Evolutionary conservation across 208 protist species (phyloP).

Genomic region (Balamuthia mandrillaris): DNA sequence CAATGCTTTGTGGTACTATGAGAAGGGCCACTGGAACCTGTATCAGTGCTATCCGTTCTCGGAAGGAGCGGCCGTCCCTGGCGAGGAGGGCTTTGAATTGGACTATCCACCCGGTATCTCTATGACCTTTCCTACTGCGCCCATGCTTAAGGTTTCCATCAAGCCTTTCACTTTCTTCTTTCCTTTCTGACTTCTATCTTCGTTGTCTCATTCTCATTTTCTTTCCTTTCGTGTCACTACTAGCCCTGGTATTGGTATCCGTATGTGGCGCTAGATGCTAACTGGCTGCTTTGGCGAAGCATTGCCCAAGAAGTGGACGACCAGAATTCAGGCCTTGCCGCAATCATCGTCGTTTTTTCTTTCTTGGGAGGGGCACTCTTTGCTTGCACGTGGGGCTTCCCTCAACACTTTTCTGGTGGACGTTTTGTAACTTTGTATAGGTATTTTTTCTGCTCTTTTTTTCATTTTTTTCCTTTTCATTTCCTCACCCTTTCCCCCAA

Average conservation of each 20-base stretch:
- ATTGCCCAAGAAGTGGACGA: neutral
- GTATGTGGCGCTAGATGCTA: constrained; percentile 37
- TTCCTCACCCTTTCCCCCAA: neutral
- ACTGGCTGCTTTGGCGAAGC: constrained; percentile 15
- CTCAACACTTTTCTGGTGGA: neutral
- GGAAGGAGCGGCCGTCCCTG: no score
- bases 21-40: constrained; percentile 8
- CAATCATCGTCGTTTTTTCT: neutral
- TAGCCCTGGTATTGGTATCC: constrained; percentile 49
- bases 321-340: neutral
- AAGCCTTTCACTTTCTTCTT: neutral
- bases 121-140: constrained; percentile 12
- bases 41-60: constrained; percentile 4
- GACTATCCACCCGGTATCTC: neutral
- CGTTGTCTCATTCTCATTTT: neutral
- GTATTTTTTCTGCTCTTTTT: neutral
- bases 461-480: neutral
- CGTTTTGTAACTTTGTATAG: neutral
- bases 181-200: neutral
- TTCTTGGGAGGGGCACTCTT: neutral
- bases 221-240: neutral
- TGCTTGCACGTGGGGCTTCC: neutral
- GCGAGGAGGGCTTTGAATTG: no score
- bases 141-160: constrained; percentile 14
- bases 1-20: constrained; percentile 33